Evolutionary conservation across 345 rosid genomes (phyloP).

Genomic region (Eucalyptus lansdowneana): DNA sequence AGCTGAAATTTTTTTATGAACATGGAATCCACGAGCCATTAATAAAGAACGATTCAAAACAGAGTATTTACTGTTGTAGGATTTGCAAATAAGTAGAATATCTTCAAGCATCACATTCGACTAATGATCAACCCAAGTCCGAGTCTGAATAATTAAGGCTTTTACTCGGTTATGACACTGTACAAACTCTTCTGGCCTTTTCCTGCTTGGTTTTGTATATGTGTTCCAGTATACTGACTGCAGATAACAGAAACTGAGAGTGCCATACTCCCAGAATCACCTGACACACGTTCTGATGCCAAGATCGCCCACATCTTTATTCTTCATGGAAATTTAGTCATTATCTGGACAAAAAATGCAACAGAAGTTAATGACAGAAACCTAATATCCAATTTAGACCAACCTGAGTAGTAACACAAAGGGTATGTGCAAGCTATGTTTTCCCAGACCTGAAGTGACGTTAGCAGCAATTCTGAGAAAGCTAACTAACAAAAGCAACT

Average conservation of each 20-base stretch:
- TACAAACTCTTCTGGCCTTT: background rate
- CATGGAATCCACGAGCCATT: too few relatives aligned
- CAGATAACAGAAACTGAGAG: background rate
- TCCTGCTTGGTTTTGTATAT: accelerated
- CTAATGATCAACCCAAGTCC: accelerated
- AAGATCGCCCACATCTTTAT: background rate
- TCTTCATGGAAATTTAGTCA: background rate
- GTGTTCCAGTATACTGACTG: background rate
- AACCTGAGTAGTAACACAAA: conserved; percentile 92
- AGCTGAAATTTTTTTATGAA: accelerated
- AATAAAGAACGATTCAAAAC: too few relatives aligned
- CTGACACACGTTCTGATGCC: background rate
- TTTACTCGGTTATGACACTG: background rate
- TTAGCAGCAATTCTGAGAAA: background rate
- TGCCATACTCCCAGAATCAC: background rate
- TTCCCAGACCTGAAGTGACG: conserved; percentile 61
- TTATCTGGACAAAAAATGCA: background rate
- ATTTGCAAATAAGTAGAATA: background rate
- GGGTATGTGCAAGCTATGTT: conserved; percentile 86
- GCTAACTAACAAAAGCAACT: background rate
- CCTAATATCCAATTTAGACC: background rate
- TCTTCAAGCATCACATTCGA: background rate
- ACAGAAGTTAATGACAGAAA: background rate
- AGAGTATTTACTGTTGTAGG: background rate
- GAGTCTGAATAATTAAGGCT: background rate